Base-by-base conservation (phyloP, 805 yeast genomes). In the Cyberlindnera xishuangbannaensis region DNA sequence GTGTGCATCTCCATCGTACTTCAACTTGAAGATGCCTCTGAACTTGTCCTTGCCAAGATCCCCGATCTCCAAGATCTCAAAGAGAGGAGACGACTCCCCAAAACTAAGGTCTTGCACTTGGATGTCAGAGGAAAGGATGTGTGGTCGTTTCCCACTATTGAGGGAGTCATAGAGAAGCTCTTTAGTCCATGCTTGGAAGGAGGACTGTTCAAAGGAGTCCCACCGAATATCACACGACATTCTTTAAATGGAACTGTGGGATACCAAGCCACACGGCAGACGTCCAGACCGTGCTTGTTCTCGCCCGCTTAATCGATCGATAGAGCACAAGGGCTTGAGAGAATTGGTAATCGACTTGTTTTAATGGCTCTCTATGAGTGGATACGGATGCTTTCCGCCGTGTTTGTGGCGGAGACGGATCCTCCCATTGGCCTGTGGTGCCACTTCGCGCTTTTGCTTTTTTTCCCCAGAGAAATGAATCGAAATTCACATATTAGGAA, bases 181-280 rank as follows among this genome's bases (percentile, higher is more conserved):
- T 32, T 69, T 69, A 7, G 84, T 74, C 71, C 83, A 79, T 18
- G 64, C 59, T 18, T 76, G 65, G 43, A 80, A 64, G 20, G 78
- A 68, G 31, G 76, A 78, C 37, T 77, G 69, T 43, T 83, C 85
- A 25, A 84, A 66, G 7, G 83, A 68, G 40, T 72, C 69, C 95
- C 95, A 84, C 56, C 79, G 74, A 43, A 83, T 78, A 40, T 78
- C 73, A 50, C 85, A 83, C 7, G 92, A 81, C 94, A 83, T 83
- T 27, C n/a, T n/a, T n/a, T n/a, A n/a, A n/a, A n/a, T n/a, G n/a
- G n/a, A n/a, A n/a, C n/a, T n/a, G n/a, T n/a, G n/a, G n/a, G n/a
- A n/a, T n/a, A n/a, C n/a, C n/a, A n/a, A n/a, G n/a, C n/a, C n/a
- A n/a, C n/a, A n/a, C n/a, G n/a, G n/a, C n/a, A n/a, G n/a, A n/a